Evolutionary conservation across 1,139 yeast species (phyloP), one percentile per base, ranked within the genome.

Genomic region (Hemisphaericaspora lyxosophila): DNA sequence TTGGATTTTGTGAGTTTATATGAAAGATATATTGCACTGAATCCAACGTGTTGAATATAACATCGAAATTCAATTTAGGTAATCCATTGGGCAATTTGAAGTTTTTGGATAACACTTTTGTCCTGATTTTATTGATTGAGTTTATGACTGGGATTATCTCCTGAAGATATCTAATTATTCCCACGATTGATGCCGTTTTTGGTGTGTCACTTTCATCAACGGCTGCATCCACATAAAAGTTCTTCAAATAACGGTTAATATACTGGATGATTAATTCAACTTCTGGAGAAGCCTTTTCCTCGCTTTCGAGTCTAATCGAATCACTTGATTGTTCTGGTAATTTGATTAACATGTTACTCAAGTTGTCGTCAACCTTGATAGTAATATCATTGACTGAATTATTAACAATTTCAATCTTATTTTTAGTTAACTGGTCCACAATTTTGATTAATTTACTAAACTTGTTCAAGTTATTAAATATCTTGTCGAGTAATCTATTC

Each of bases 401-500:
- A 7, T 59, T 50, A 11, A 59, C 41, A 2, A 69, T 59, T 20
- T 58, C 48, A 16, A 64, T 55, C 9, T 60, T 51, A 29, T 57
- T 58, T 26, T 54, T 53, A 28, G 54, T 51, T 26, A 70, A 54
- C 41, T 67, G 71, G 35, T 64, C 65, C 32, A 68, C 49, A 14
- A 69, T 50, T 33, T 55, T 60, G 24, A 70, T 61, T 33, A 70
- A 49, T 34, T 57, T 57, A 26, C 59, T 60, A 35, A 71, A 55
- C 40, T 60, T 62, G 38, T 58, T 56, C 38, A 71, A 54, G 20
- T 53, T 57, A 32, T 55, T 54, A 36, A 71, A 63, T 3, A 66
- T 44, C 11, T 49, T 48, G 22, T 54, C 56, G 15, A 69, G 51
- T 5, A 65, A 42, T 13, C 31, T 27, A 11, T 36, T 35, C 20